A percentile compares a stretch with the other conserved stretches of the same genome.
Conservation (phyloP, 805 yeast genomes). For the Ogataea parapolymorpha region DNA sequence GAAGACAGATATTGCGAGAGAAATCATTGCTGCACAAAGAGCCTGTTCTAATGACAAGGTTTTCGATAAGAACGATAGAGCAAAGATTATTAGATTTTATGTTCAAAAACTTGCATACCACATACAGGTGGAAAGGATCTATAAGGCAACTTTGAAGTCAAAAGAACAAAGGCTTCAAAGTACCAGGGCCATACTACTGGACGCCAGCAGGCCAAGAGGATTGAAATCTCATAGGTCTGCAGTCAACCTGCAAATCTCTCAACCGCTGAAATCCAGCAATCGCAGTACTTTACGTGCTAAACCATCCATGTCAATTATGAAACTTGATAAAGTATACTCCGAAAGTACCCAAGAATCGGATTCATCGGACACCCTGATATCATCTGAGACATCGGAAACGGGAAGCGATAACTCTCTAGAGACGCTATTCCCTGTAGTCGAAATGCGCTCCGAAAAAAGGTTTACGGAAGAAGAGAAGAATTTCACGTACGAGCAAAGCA, state of each 20-base stretch:
- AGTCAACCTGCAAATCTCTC: slow-evolving; percentile 2
- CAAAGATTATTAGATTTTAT: slow-evolving; percentile 45
- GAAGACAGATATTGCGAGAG: slow-evolving; percentile 39
- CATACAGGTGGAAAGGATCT: slow-evolving; percentile 65
- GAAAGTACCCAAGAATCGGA: slow-evolving; percentile 13
- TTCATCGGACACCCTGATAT: slow-evolving; percentile 16
- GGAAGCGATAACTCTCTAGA: slow-evolving; percentile 9
- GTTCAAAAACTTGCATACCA: slow-evolving; percentile 52
- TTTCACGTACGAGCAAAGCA: slow-evolving; percentile 30
- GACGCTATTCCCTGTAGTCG: slow-evolving; percentile 10
- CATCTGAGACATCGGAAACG: slow-evolving; percentile 6
- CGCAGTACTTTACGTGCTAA: slow-evolving; percentile 18
- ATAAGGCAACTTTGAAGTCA: slow-evolving; percentile 41
- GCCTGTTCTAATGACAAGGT: not conserved
- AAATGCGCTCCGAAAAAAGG: slow-evolving; percentile 9
- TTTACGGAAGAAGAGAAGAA: slow-evolving; percentile 28
- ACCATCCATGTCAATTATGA: slow-evolving; percentile 26
- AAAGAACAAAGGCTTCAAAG: slow-evolving; percentile 14
- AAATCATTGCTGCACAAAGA: slow-evolving; percentile 25
- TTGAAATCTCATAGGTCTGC: slow-evolving; percentile 18
- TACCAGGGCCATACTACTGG: slow-evolving; percentile 1
- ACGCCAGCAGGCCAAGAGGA: slow-evolving; percentile 8
- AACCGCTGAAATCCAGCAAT: slow-evolving; percentile 3
- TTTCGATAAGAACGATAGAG: slow-evolving; percentile 40
- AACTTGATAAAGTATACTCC: slow-evolving; percentile 17